Conservation (phyloP, 164 flowering plant species). For the Chimonanthus salicifolius region DNA sequence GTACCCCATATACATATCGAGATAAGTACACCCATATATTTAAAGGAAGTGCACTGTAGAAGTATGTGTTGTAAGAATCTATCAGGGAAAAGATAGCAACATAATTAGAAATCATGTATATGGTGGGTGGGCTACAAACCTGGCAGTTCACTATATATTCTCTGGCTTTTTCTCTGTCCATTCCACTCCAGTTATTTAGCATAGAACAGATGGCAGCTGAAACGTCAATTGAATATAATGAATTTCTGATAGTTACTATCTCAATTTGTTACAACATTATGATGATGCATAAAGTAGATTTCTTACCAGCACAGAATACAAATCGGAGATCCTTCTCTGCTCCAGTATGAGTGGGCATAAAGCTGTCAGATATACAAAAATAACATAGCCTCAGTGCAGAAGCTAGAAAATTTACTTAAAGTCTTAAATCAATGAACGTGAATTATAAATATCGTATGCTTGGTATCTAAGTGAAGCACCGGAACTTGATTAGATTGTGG, state of each 20-base stretch:
- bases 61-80: background rate
- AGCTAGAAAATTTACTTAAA: background rate
- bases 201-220: constrained; percentile 82
- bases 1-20: background rate
- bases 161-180: constrained; percentile 79
- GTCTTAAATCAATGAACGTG: too few species aligned
- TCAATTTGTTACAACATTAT: background rate
- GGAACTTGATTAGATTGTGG: too few species aligned
- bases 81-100: background rate
- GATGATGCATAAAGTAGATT: background rate
- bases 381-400: background rate
- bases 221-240: constrained; percentile 15
- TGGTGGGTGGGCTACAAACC: constrained; percentile 31
- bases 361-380: constrained; percentile 39
- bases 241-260: background rate
- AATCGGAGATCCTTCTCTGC: constrained; percentile 93
- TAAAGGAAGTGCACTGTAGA: too few species aligned
- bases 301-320: constrained; percentile 87
- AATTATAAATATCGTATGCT: too few species aligned
- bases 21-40: too few species aligned
- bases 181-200: constrained; percentile 88
- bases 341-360: constrained; percentile 74
- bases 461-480: too few species aligned
- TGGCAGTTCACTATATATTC: constrained; percentile 73
- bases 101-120: background rate